A percentile compares a stretch with the other conserved stretches of the same genome.
Conservation (phyloP, 1,139 yeast genomes). For the Arxiozyma slooffiae region DNA sequence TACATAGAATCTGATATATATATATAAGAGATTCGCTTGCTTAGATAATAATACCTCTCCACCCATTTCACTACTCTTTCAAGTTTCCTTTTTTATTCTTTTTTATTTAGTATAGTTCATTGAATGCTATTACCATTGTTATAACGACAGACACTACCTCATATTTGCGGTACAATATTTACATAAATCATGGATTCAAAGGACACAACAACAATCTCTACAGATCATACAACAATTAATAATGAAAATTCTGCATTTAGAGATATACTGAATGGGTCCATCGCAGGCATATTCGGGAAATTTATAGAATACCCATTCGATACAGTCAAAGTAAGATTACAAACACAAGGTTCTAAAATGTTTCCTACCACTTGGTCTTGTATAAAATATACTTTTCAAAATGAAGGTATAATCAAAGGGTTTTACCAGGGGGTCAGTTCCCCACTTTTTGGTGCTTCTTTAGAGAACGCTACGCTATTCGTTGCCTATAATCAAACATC, state of each 20-base stretch:
- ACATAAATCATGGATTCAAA: not conserved
- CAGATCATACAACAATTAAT: constrained; percentile 3
- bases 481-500: constrained; percentile 48
- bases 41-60: not conserved
- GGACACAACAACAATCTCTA: not conserved
- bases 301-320: constrained; percentile 86
- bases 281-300: constrained; percentile 78
- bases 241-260: constrained; percentile 15
- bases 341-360: constrained; percentile 48
- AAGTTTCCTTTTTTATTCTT: too few relatives aligned
- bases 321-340: constrained; percentile 81
- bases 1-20: too few relatives aligned
- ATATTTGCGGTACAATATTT: not conserved
- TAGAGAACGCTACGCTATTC: constrained; percentile 71
- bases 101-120: not conserved
- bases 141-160: too few relatives aligned
- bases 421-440: constrained; percentile 64
- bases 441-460: constrained; percentile 79
- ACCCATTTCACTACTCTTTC: not conserved
- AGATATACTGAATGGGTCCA: constrained; percentile 29
- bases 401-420: constrained; percentile 58
- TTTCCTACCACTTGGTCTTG: constrained; percentile 36
- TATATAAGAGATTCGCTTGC: too few relatives aligned
- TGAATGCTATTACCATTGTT: not conserved
- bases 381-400: constrained; percentile 45